Percentiles rank a stretch among this genome's conserved stretches.
phyloP scores from a whole-genome alignment of 495 filamentous ascomycete genomes.

The Darksidea phi region DNA sequence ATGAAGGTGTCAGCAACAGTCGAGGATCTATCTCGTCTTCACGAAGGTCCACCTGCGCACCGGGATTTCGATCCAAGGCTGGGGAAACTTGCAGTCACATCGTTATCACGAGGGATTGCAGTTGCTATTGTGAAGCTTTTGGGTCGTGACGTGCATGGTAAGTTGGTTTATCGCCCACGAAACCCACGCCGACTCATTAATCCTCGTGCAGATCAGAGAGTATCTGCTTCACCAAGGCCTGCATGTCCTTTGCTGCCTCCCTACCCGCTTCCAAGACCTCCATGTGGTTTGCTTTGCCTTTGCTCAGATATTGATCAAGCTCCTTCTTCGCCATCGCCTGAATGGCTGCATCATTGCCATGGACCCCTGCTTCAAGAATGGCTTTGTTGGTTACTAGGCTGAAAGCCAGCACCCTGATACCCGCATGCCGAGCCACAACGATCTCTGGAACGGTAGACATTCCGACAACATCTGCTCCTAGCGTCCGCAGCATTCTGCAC shows the following conservation, averaged over 20 bases:
- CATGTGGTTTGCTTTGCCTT: slow-evolving; percentile 69
- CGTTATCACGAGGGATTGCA: too few species aligned
- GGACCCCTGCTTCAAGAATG: slow-evolving; percentile 61
- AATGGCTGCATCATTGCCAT: slow-evolving; percentile 55
- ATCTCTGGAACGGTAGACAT: slow-evolving; percentile 82
- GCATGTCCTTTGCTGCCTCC: slow-evolving; percentile 65
- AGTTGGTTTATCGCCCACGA: too few species aligned
- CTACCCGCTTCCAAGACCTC: slow-evolving; percentile 68
- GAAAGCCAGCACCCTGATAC: slow-evolving; percentile 67
- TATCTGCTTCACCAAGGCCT: slow-evolving; percentile 49
- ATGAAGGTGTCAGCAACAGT: not conserved
- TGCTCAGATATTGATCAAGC: slow-evolving; percentile 56
- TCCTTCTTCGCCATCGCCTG: slow-evolving; percentile 47
- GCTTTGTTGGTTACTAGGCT: slow-evolving; percentile 76
- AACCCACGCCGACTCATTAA: not conserved
- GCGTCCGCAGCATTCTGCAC: slow-evolving; percentile 64
- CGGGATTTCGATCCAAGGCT: too few species aligned
- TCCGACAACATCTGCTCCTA: slow-evolving; percentile 72
- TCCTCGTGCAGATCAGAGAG: slow-evolving; percentile 37
- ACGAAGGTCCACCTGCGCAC: too few species aligned
- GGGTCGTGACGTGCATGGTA: too few species aligned
- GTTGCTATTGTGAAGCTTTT: too few species aligned
- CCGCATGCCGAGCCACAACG: slow-evolving; percentile 68
- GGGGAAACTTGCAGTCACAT: too few species aligned
- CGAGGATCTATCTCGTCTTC: too few species aligned